A percentile compares a stretch with the other conserved stretches of the same genome.
phyloP scores from a whole-genome alignment of 2,329 filamentous ascomycete genomes.

The Boeremia lycopersici region DNA sequence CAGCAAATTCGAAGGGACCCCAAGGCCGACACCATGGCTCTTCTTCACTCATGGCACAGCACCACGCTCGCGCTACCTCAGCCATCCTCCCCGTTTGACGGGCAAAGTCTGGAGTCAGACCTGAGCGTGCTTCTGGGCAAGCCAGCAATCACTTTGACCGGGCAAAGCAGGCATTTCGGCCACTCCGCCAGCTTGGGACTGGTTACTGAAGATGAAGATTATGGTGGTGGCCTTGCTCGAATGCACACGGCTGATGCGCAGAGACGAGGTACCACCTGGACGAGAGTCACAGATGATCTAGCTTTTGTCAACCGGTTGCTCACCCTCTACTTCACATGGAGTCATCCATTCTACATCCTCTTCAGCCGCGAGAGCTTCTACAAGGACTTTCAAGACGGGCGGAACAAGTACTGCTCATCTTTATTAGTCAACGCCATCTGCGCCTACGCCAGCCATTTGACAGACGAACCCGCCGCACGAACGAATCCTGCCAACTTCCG shows the following conservation, averaged over 20 bases:
- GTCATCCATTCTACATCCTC: conserved; percentile 76
- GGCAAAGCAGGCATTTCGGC: conserved; percentile 46
- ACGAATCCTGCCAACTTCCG: conserved; percentile 66
- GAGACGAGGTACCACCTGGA: conserved; percentile 57
- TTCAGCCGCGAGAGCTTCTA: conserved; percentile 75
- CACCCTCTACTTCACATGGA: conserved; percentile 70
- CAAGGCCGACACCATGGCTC: conserved; percentile 46
- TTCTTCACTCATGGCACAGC: conserved; percentile 50
- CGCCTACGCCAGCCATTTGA: conserved; percentile 71
- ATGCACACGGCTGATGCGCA: conserved; percentile 18
- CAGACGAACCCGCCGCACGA: conserved; percentile 67
- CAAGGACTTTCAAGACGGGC: conserved; percentile 66
- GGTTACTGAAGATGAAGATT: conserved; percentile 45
- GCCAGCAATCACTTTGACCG: conserved; percentile 39
- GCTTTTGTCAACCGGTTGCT: conserved; percentile 68
- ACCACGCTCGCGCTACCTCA: conserved; percentile 46
- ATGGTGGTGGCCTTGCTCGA: conserved; percentile 25
- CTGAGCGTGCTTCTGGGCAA: conserved; percentile 47
- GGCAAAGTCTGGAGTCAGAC: conserved; percentile 43
- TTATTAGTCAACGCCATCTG: conserved; percentile 70
- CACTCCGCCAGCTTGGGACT: conserved; percentile 47
- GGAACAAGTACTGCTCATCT: conserved; percentile 69
- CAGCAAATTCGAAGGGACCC: conserved; percentile 51
- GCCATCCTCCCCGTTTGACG: conserved; percentile 27
- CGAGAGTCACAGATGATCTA: conserved; percentile 63